These are phyloP conservation scores for Remersonia thermophila DNA, from an alignment of 2,329 filamentous ascomycete genomes.

Conservation along the genomic window DNA sequence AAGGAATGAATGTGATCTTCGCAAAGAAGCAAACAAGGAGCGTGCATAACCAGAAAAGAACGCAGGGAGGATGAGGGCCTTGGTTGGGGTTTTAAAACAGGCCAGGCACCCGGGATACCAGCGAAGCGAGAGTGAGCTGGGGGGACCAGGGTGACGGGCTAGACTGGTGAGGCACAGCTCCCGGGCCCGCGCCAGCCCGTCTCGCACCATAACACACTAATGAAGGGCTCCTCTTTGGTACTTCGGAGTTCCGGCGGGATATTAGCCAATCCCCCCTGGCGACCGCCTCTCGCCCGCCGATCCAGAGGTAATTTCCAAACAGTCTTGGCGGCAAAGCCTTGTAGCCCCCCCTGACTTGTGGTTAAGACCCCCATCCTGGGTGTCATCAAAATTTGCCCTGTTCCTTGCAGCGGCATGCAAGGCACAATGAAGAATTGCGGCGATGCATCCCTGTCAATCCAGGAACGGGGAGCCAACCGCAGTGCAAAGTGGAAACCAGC, in stretches of 20 bases:
- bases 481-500: conserved; percentile 10
- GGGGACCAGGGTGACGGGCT: background rate
- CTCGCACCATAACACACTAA: conserved; percentile 1
- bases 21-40: conserved; percentile 7
- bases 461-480: conserved; percentile 10
- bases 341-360: background rate
- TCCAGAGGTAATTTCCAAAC: conserved; percentile 3
- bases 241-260: background rate
- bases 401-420: conserved; percentile 15
- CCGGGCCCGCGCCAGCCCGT: background rate
- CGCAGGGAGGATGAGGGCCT: background rate
- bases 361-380: conserved; percentile 3
- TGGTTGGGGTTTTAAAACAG: conserved; percentile 6
- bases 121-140: conserved; percentile 3
- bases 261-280: background rate
- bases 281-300: background rate
- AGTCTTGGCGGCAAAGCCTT: conserved; percentile 1
- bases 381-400: conserved; percentile 12
- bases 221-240: background rate
- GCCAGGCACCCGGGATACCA: conserved; percentile 5
- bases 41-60: conserved; percentile 3
- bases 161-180: background rate
- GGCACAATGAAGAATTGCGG: conserved; percentile 9
- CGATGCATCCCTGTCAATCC: conserved; percentile 7
- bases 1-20: conserved; percentile 16